phyloP scores from a whole-genome alignment of 306 rosid genomes.

The Rosa chinensis region DNA sequence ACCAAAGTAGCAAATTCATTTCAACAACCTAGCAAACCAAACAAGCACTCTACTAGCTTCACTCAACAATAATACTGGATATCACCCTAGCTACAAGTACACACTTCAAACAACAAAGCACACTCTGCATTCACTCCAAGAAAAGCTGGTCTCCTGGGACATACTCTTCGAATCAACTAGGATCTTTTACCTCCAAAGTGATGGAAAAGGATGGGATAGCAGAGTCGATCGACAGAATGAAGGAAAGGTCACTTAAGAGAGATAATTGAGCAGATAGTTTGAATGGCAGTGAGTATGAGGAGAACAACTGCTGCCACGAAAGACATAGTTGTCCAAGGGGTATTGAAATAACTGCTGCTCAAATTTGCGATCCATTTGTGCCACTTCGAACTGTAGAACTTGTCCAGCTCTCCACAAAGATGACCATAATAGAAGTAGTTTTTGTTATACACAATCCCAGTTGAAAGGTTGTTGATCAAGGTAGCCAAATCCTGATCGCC shows the following conservation, averaged over 20 bases:
- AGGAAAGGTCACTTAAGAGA: neutral
- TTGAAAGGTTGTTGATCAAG: neutral
- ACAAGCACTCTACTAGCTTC: neutral
- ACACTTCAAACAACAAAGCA: too few species aligned
- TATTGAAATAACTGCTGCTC: constrained; percentile 10
- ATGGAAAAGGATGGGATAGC: too few species aligned
- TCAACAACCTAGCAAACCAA: neutral
- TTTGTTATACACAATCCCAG: neutral
- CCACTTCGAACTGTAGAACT: neutral
- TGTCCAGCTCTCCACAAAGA: neutral
- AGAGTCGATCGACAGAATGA: neutral
- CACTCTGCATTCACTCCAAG: too few species aligned
- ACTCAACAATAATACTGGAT: neutral
- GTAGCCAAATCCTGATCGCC: neutral
- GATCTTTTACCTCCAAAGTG: too few species aligned
- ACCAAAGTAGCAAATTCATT: too few species aligned
- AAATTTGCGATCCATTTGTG: constrained; percentile 22
- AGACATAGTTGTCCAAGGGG: constrained; percentile 24
- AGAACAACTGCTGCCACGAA: constrained; percentile 11
- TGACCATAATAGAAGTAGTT: neutral
- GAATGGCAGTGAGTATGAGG: constrained; percentile 13
- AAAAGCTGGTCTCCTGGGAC: too few species aligned
- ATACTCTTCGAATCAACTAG: too few species aligned
- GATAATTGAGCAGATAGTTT: neutral
- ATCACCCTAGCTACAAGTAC: neutral